These are phyloP conservation scores for Aspergillus sp. DNA, from an alignment of 2,329 filamentous ascomycete genomes.

Conservation along the genomic window DNA sequence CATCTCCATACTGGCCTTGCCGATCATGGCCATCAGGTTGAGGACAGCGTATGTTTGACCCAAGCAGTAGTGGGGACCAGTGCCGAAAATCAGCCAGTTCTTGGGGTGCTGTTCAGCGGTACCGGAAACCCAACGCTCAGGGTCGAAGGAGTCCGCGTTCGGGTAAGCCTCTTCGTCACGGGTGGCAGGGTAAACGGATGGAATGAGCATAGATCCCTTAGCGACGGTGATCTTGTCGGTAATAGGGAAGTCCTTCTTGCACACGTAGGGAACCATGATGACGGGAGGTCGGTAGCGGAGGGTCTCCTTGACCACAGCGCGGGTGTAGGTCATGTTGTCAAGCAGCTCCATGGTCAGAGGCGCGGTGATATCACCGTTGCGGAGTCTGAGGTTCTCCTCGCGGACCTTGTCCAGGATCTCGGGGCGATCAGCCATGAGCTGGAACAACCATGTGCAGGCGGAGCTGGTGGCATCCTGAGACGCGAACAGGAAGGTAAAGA, in stretches of 20 bases:
- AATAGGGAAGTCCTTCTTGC: slow-evolving; percentile 94
- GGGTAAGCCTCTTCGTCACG: slow-evolving; percentile 92
- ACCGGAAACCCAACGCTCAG: slow-evolving; percentile 87
- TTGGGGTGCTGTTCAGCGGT: slow-evolving; percentile 89
- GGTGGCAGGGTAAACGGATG: slow-evolving; percentile 85
- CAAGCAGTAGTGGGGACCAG: slow-evolving; percentile 93
- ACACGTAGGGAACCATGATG: slow-evolving; percentile 93
- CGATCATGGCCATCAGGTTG: slow-evolving; percentile 86
- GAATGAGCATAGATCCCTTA: slow-evolving; percentile 94
- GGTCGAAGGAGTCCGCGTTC: slow-evolving; percentile 85
- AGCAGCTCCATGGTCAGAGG: slow-evolving; percentile 81
- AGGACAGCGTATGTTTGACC: slow-evolving; percentile 90
- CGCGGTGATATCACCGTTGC: slow-evolving; percentile 74
- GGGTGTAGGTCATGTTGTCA: slow-evolving; percentile 86
- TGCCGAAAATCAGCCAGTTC: slow-evolving; percentile 97
- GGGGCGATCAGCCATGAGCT: slow-evolving; percentile 90
- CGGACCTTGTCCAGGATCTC: slow-evolving; percentile 87
- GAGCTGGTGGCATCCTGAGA: slow-evolving; percentile 92
- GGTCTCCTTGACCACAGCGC: slow-evolving; percentile 87
- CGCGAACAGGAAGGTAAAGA: slow-evolving; percentile 60
- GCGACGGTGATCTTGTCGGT: slow-evolving; percentile 86
- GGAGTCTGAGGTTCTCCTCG: slow-evolving; percentile 81
- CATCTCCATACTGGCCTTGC: slow-evolving; percentile 83
- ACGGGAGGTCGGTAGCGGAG: slow-evolving; percentile 94
- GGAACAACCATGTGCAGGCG: slow-evolving; percentile 93